Base-by-base conservation (phyloP, 1,139 yeast species). In the Yarrowia galli region DNA sequence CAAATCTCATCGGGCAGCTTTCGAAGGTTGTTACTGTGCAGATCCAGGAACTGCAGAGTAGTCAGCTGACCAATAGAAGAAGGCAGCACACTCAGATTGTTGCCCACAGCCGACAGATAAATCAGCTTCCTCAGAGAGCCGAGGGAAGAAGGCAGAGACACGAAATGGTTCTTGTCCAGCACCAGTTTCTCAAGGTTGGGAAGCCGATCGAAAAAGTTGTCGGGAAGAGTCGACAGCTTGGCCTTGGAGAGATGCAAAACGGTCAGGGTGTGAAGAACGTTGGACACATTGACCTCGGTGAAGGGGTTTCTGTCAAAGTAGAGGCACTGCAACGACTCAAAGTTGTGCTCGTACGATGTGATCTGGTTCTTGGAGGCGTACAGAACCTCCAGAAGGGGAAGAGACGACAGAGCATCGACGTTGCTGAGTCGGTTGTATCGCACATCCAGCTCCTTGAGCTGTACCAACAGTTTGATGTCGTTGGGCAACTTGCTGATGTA, bases 1-100 rank as follows among this genome's bases (percentile, higher is more conserved):
- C 92, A 91, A 61, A 91, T 84, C 35, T 85, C 87, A 46, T 83
- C 84, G 0, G 96, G 93, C 45, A 96, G 79, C 6, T 80, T 74
- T 72, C 91, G 89, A 72, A 96, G 82, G 75, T 92, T 93, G 77
- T 96, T 96, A 65, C 91, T 85, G 77, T 95, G 98, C 65, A 92
- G 79, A 77, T 96, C 98, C 71, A 96, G 81, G 69, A 84, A 82
- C 72, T 86, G 89, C 70, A 95, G 81, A 40, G 85, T 84, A 3
- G 81, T 79, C 69, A 95, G 81, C 18, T 83, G 76, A 1, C 92
- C 89, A 51, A 95, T 84, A 20, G 86, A 84, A 2, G 82, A 76
- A 0, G 99, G 98, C n/a, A 96, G 75, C 0, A 83, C 77, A 70
- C 89, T 89, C 69, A 95, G 79, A 73, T 91, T 90, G 75, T 96